Evolutionary conservation across 2,329 filamentous ascomycete genomes (phyloP).

Genomic region (Aureobasidium pullulans): DNA sequence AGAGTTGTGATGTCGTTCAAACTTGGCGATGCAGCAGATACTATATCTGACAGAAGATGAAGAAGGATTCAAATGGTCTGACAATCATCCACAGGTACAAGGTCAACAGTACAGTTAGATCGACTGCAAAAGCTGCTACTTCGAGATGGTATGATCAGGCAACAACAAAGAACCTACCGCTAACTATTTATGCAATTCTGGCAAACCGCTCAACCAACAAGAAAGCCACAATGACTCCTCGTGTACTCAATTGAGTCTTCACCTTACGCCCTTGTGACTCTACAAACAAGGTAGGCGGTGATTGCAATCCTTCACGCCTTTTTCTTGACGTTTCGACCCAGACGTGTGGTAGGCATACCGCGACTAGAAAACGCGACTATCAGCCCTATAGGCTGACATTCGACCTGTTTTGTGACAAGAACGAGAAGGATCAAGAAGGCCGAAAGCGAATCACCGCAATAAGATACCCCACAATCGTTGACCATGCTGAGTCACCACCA

Average conservation of each 20-base stretch:
- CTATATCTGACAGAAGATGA: not conserved
- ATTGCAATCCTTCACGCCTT: not conserved
- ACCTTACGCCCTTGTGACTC: not conserved
- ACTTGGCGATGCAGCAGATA: not conserved
- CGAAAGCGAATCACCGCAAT: not conserved
- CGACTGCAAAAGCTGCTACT: not conserved
- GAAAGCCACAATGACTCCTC: too few relatives aligned
- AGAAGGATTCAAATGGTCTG: not conserved
- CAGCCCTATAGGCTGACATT: slow-evolving; percentile 7
- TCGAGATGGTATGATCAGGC: not conserved
- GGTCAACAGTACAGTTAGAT: not conserved
- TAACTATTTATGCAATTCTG: not conserved
- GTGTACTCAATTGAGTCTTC: not conserved
- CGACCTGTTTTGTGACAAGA: not conserved
- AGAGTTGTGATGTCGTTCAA: not conserved
- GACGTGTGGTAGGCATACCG: not conserved
- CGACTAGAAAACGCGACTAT: not conserved
- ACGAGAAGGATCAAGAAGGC: not conserved
- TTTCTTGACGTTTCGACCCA: not conserved
- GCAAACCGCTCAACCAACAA: not conserved
- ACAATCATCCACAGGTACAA: not conserved
- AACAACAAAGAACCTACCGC: not conserved
- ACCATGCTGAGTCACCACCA: not conserved
- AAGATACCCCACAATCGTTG: not conserved
- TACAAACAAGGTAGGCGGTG: not conserved